Conservation (phyloP, 1,284 basidiomycete species). For the Amylostereum areolatum region DNA sequence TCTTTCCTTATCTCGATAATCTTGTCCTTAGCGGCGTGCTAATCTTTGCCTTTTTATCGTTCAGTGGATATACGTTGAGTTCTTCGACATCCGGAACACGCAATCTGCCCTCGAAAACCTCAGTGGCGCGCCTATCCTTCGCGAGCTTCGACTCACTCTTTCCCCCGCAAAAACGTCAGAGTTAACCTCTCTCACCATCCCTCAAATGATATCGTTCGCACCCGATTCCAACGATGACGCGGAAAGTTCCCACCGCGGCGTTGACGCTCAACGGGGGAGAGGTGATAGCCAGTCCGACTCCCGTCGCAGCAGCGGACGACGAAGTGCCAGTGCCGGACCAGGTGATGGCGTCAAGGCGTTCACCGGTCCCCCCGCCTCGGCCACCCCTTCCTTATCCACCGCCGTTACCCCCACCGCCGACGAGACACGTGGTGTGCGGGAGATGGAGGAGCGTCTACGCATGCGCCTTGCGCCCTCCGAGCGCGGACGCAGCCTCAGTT, state of each 20-base stretch:
- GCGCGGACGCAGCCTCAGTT: conserved; percentile 13
- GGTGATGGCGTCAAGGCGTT: conserved; percentile 15
- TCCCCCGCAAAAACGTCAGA: conserved; percentile 14
- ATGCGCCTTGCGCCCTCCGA: conserved; percentile 8
- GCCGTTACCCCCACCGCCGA: too few species aligned
- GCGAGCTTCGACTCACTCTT: conserved; percentile 24
- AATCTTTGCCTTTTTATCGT: neutral
- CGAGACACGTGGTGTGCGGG: too few species aligned
- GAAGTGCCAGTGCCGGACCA: conserved; percentile 14
- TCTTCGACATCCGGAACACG: conserved; percentile 54
- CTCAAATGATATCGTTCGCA: too few species aligned
- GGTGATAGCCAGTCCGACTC: too few species aligned
- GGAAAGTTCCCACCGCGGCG: conserved; percentile 16
- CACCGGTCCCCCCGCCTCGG: conserved; percentile 6
- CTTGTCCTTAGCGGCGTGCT: neutral
- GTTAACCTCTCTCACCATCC: too few species aligned
- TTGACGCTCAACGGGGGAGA: neutral
- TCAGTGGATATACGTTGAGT: conserved; percentile 53
- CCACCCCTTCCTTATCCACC: too few species aligned
- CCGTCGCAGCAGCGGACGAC: conserved; percentile 2
- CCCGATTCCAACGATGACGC: conserved; percentile 7
- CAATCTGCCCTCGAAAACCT: conserved; percentile 35
- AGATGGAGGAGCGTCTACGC: conserved; percentile 9
- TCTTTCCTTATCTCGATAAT: neutral
- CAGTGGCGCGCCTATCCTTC: conserved; percentile 23